Conservation (phyloP, 768 basidiomycete species). For the Lentinus brumalis region DNA sequence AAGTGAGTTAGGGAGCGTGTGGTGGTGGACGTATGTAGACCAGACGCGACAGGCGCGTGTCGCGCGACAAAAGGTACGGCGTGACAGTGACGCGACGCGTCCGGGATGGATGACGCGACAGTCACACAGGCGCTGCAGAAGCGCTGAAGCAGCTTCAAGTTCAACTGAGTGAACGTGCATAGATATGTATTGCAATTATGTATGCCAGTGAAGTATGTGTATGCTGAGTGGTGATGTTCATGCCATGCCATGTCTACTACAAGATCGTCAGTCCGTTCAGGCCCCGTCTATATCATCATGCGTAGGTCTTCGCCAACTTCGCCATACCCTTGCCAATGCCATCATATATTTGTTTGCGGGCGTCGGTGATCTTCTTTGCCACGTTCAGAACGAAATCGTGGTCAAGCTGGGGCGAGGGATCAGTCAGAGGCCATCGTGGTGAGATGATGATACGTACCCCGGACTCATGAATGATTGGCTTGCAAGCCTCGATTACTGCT, state of each 20-base stretch:
- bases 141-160: no score
- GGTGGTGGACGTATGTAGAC: not conserved
- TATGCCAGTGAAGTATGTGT: slow-evolving; percentile 2
- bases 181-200: slow-evolving; percentile 10
- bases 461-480: slow-evolving; percentile 36
- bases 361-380: slow-evolving; percentile 66
- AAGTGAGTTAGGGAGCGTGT: not conserved
- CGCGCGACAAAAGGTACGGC: not conserved
- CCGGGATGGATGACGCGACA: slow-evolving; percentile 1
- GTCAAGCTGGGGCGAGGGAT: slow-evolving; percentile 47
- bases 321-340: slow-evolving; percentile 70
- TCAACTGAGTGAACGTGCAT: not conserved
- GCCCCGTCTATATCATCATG: slow-evolving; percentile 15
- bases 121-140: not conserved
- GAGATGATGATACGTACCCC: slow-evolving; percentile 33
- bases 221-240: slow-evolving; percentile 23
- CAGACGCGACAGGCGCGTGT: slow-evolving; percentile 16
- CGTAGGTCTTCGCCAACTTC: slow-evolving; percentile 47
- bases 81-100: slow-evolving; percentile 20
- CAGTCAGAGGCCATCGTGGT: slow-evolving; percentile 1
- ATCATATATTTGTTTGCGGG: slow-evolving; percentile 71
- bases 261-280: slow-evolving; percentile 9
- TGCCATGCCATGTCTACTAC: slow-evolving; percentile 8
- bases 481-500: slow-evolving; percentile 53
- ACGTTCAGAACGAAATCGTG: slow-evolving; percentile 62